These are phyloP conservation scores for Pichia insulana DNA, from an alignment of 805 yeast genomes.

Conservation along the genomic window DNA sequence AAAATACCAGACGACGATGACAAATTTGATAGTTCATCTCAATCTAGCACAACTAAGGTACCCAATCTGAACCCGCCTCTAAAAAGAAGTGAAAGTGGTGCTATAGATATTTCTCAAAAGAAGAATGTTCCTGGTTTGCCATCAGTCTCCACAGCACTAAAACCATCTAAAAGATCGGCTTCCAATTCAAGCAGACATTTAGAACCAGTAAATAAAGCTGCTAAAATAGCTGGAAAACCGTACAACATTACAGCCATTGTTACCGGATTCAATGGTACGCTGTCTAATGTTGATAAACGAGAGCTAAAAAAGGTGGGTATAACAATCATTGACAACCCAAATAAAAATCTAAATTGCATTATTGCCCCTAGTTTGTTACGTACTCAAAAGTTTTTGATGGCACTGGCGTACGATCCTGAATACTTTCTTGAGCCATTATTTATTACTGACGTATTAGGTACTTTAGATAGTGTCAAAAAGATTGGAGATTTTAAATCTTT, in stretches of 20 bases:
- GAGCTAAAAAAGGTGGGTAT: constrained; percentile 50
- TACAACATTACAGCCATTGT: constrained; percentile 41
- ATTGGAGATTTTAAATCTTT: constrained; percentile 19
- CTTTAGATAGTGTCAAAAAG: constrained; percentile 21
- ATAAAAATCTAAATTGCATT: constrained; percentile 36
- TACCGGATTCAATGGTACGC: constrained; percentile 55
- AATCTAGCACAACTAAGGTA: neutral
- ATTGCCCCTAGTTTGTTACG: constrained; percentile 78
- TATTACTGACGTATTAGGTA: constrained; percentile 34
- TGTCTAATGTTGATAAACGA: constrained; percentile 35
- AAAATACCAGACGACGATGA: neutral
- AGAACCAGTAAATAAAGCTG: constrained; percentile 10
- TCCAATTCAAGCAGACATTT: no score
- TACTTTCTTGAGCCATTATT: constrained; percentile 49
- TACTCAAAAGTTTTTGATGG: constrained; percentile 77
- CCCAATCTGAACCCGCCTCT: no score
- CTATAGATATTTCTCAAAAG: no score
- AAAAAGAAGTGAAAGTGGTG: no score
- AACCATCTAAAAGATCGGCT: no score
- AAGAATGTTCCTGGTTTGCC: no score
- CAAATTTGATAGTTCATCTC: neutral
- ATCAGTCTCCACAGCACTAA: no score
- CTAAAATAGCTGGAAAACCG: constrained; percentile 17
- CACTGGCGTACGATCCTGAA: constrained; percentile 50
- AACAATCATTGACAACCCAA: constrained; percentile 33